A percentile compares a stretch with the other conserved stretches of the same genome.
These are phyloP conservation scores for Venturia carpophila DNA, from an alignment of 2,329 filamentous ascomycete genomes.

Conservation along the genomic window DNA sequence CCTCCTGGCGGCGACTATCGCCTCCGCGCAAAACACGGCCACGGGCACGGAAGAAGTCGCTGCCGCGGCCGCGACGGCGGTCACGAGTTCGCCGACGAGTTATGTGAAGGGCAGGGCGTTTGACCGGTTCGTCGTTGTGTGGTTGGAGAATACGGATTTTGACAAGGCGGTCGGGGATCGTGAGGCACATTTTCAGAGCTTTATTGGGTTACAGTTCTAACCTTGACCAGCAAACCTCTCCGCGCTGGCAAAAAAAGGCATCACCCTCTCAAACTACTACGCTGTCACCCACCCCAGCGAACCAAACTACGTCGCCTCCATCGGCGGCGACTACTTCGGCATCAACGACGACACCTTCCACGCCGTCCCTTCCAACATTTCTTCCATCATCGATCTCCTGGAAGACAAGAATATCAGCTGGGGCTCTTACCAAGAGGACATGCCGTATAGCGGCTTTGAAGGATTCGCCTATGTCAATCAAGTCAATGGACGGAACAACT, in stretches of 20 bases:
- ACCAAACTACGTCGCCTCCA: slow-evolving; percentile 65
- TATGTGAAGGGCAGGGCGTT: slow-evolving; percentile 64
- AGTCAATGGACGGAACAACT: slow-evolving; percentile 59
- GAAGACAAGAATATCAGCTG: slow-evolving; percentile 37
- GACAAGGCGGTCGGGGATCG: slow-evolving; percentile 54
- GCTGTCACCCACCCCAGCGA: slow-evolving; percentile 65
- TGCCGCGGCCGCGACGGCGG: slow-evolving; percentile 52
- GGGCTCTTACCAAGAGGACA: slow-evolving; percentile 67
- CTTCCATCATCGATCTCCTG: slow-evolving; percentile 35
- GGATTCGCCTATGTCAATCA: slow-evolving; percentile 57
- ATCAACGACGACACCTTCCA: slow-evolving; percentile 61
- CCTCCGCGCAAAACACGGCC: slow-evolving; percentile 37
- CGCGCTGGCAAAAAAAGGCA: slow-evolving; percentile 53
- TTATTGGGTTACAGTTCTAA: background rate
- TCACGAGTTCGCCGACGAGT: slow-evolving; percentile 53
- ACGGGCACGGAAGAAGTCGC: slow-evolving; percentile 45
- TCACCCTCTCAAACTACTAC: slow-evolving; percentile 48
- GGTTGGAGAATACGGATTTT: slow-evolving; percentile 70
- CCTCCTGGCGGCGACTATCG: slow-evolving; percentile 18
- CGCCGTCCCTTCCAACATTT: slow-evolving; percentile 34
- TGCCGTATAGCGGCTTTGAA: slow-evolving; percentile 67
- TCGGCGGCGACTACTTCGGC: slow-evolving; percentile 66
- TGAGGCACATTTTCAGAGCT: slow-evolving; percentile 24
- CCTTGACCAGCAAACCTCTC: slow-evolving; percentile 15
- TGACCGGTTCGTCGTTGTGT: slow-evolving; percentile 64